Percentiles rank a stretch among this genome's conserved stretches.
These are phyloP conservation scores for Corynespora cassiicola DNA, from an alignment of 2,329 filamentous ascomycete genomes.

Conservation along the genomic window DNA sequence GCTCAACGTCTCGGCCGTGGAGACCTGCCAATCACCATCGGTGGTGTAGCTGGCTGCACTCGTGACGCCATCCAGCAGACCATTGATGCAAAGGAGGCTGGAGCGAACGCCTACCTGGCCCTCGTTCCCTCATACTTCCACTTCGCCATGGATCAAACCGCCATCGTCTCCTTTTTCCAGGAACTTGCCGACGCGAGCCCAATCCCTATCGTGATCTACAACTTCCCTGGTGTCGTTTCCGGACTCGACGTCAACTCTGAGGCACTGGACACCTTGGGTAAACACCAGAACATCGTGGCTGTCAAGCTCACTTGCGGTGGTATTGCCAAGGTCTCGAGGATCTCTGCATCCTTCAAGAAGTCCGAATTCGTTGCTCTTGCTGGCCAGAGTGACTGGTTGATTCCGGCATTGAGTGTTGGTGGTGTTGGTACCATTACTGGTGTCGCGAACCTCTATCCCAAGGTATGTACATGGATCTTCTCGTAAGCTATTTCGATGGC, in stretches of 20 bases:
- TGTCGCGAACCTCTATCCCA: constrained; percentile 68
- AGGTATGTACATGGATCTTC: constrained; percentile 33
- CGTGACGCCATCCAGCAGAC: constrained; percentile 50
- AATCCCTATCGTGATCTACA: constrained; percentile 56
- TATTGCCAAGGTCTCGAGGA: constrained; percentile 51
- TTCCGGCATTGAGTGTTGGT: constrained; percentile 65
- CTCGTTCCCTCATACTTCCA: constrained; percentile 50
- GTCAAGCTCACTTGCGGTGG: constrained; percentile 48
- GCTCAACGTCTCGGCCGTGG: constrained; percentile 40
- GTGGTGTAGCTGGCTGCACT: constrained; percentile 49
- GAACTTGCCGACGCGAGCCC: constrained; percentile 46
- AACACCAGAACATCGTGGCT: constrained; percentile 45
- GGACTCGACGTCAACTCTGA: constrained; percentile 54
- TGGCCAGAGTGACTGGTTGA: constrained; percentile 53
- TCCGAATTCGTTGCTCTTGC: constrained; percentile 48
- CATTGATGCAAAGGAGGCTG: constrained; percentile 44
- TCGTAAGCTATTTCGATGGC: too few species aligned
- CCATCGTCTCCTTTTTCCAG: constrained; percentile 44
- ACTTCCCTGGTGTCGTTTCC: constrained; percentile 53
- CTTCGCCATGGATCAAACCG: constrained; percentile 46
- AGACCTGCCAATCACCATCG: constrained; percentile 49
- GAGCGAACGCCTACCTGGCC: constrained; percentile 47
- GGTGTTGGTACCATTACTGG: constrained; percentile 68
- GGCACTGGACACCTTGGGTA: constrained; percentile 42
- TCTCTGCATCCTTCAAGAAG: constrained; percentile 44